Evolutionary conservation across 1,284 basidiomycete genomes (phyloP), one percentile per base, ranked within the genome.

Genomic region (Polyporus tsugae): DNA sequence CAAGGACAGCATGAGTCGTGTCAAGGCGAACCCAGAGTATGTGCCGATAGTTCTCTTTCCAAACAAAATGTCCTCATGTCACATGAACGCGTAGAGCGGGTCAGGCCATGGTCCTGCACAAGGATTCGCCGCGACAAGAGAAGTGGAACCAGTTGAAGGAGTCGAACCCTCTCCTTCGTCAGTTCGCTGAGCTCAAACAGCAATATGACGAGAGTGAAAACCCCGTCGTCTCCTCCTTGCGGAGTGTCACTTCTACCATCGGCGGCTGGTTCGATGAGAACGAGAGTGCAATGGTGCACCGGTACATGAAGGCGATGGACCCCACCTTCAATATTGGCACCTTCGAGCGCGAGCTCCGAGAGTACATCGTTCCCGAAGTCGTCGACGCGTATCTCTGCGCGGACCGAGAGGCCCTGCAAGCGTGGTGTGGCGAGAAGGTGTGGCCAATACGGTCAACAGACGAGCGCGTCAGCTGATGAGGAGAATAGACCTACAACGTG

Each of bases 311-410:
- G 80, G 79, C 86, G 44, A 84, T 98, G 75, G 98, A 99, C 79
- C 95, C 97, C 5, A 81, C 82, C 17, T 99, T 98, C 82, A 91
- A 88, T 64, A 88, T 94, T 75, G 97, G 98, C 78, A 80, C 82
- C 25, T 99, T 98, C 78, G 92, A 96, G 77, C 87, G 92, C 67
- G 98, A 99, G 78, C 80, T 99, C 71, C 85, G 97, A 72, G 98
- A 99, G 81, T 99, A 99, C 78, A 97, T 99, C 70, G 89, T 99
- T 2, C 98, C 98, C 0, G 98, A 99, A 79, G 89, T 99, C 6
- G 95, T 99, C 9, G 98, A 99, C 78, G 96, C 96, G 25, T 99
- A 98, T 79, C 82, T 99, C 73, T 91, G 88, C 64, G 96, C 95
- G 11, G 97, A 98, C 77, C 87, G 91, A 75, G 93, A 96, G 77